Percentiles rank a stretch among this genome's conserved stretches.
Conservation (phyloP, 2,329 filamentous ascomycete species). For the Lachnellula hyalina region DNA sequence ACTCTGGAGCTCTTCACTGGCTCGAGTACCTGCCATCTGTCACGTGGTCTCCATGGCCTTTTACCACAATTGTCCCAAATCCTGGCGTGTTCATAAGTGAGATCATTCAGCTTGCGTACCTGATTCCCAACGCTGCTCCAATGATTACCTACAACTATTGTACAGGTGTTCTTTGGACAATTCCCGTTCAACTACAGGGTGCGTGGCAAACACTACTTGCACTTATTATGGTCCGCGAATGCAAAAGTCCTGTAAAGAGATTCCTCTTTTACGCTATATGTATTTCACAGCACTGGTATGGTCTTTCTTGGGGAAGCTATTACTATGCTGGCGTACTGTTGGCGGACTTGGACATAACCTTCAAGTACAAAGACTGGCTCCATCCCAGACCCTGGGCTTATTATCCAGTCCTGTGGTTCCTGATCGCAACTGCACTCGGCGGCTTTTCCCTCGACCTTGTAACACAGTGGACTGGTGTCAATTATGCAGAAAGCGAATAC, state of each 20-base stretch:
- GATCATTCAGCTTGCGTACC: conserved; percentile 39
- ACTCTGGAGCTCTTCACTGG: conserved; percentile 38
- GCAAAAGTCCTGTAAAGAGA: conserved; percentile 43
- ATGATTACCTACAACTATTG: conserved; percentile 44
- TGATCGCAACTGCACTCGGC: background rate
- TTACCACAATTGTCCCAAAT: conserved; percentile 35
- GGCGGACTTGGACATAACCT: conserved; percentile 42
- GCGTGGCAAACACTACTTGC: conserved; percentile 40
- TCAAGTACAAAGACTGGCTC: conserved; percentile 37
- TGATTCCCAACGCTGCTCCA: conserved; percentile 43
- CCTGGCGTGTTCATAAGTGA: conserved; percentile 40
- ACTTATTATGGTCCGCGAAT: conserved; percentile 39
- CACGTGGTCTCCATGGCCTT: conserved; percentile 44
- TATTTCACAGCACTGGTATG: conserved; percentile 42
- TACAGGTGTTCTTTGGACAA: conserved; percentile 45
- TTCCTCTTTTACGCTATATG: conserved; percentile 39
- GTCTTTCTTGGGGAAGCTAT: conserved; percentile 40
- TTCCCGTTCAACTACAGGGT: conserved; percentile 43
- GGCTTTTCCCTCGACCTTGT: conserved; percentile 20
- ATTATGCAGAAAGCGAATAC: conserved; percentile 33
- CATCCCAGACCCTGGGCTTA: conserved; percentile 32
- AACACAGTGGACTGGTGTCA: conserved; percentile 12
- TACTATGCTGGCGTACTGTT: conserved; percentile 41
- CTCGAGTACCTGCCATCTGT: conserved; percentile 41
- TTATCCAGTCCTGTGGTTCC: conserved; percentile 29